Conservation (phyloP, 78 protist species). For the Mantamonas sphyraenae region DNA sequence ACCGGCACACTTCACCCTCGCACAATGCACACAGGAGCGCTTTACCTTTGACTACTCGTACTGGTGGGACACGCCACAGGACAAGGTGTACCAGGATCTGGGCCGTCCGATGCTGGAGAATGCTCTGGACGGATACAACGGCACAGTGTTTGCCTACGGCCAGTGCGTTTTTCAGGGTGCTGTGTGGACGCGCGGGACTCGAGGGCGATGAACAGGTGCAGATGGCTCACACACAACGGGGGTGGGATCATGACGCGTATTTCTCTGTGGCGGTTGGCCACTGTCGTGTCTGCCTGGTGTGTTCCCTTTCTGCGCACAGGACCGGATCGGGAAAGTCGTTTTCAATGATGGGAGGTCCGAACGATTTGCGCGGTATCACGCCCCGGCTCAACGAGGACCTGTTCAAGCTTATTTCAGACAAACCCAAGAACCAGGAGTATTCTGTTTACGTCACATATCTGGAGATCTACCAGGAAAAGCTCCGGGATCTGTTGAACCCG, state of each 20-base stretch:
- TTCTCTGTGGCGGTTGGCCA: not conserved
- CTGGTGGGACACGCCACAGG: constrained; percentile 17
- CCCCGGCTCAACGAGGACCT: not conserved
- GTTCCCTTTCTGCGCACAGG: not conserved
- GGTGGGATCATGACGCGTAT: not conserved
- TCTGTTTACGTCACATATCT: too few species aligned
- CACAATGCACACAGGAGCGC: too few species aligned
- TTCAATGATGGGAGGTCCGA: too few species aligned
- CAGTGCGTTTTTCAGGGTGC: not conserved
- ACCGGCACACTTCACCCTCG: too few species aligned
- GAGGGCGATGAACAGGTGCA: constrained; percentile 1
- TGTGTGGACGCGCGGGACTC: too few species aligned
- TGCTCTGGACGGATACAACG: constrained; percentile 12
- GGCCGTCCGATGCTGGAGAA: constrained; percentile 12
- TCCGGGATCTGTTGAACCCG: too few species aligned
- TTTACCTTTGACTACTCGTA: constrained; percentile 52
- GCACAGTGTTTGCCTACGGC: not conserved
- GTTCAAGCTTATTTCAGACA: constrained; percentile 9
- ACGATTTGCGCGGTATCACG: not conserved
- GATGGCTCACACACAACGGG: not conserved
- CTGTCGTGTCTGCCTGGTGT: not conserved
- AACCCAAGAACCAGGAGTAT: too few species aligned
- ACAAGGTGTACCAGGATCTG: not conserved
- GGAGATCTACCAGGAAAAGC: too few species aligned
- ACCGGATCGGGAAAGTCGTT: too few species aligned